Base-by-base conservation (phyloP, 164 flowering plant species). In the Macadamia tetraphylla region DNA sequence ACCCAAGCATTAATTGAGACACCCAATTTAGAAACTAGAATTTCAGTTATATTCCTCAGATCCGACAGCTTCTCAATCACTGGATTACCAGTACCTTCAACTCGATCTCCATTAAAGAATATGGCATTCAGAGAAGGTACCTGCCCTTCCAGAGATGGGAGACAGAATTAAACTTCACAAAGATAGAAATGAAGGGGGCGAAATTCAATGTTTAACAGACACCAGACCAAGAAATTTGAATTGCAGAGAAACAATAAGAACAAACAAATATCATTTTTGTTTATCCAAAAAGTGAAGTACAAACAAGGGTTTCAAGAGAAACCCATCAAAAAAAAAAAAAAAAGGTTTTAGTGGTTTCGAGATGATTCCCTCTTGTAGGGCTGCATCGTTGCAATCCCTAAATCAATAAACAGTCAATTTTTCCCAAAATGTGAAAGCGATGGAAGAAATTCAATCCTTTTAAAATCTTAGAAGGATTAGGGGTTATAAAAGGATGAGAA, bases 101-200 rank as follows among this genome's bases (percentile, higher is more conserved):
- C 88, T 67, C 85, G 78, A 77, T 94, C 98, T 40, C 98, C 98
- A 75, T 67, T 77, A 75, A 91, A 89, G 80, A 94, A 90, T 35
- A 91, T 83, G 42, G 84, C 97, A 75, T 94, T 89, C 30, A 81
- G 82, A 64, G 85, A 78, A 73, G 96, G 98, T 4, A 83, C 84
- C 97, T 94, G 81, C 46, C 10, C 51, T 31, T 60, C 17, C 65
- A 57, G 17, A 32, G 7, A 1, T 40, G 62, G 17, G 30, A 51
- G 62, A 29, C 4, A 62, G n/a, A 23, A 17, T 3, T n/a, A 56
- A 35, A 32, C 2, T n/a, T 40, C 29, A 44, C 11, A 48, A 49
- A 70, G 40, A 35, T 6, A 18, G 1, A 51, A n/a, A 53, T 60
- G 18, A 44, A 10, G 3, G 14, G 13, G 14, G 13, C 15, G 62